Evolutionary conservation across 75 land plant genomes (phyloP), one percentile per base, ranked within the genome.

Genomic region (Pseudotsuga menziesii): DNA sequence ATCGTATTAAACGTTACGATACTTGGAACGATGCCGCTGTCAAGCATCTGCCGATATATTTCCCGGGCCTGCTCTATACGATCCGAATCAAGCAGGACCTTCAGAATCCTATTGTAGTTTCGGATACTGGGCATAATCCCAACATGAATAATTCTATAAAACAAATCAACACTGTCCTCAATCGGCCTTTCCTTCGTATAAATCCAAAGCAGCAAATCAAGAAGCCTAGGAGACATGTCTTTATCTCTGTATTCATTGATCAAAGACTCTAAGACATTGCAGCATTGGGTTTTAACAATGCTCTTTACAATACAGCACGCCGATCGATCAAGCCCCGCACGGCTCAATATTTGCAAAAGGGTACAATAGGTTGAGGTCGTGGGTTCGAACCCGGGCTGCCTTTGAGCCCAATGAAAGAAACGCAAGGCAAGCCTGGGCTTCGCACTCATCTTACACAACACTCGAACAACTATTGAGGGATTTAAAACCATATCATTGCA

Each of bases 321-420:
- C 9, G 83, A 29, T 23, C 73, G 54, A 71, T 76, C 69, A 44
- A 80, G 56, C 27, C 59, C 56, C 58, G 54, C 64, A 61, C 60
- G 70, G 52, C 62, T 63, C 14, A 88, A 78, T 27, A 83, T 78
- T 27, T 76, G 81, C 27, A 88, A 58, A 4, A 85, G 66, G 3
- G 57, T 71, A 25, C 70, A 64, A 41, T 80, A 83, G 1, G 79
- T 79, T 16, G 61, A 54, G 15, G 77, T 79, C 12, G 78, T 63
- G 27, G 41, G 75, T 7, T 44, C 26, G 74, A 84, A 85, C 35
- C 76, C 77, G 4, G 77, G 80, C 58, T 86, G 88, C 4, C 36
- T 44, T 73, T 75, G 81, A 5, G 82, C 89, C 95, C 95, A 91
- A 23, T 73, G 58, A 61, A 93, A 93, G 77, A 93, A 87, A 3